Evolutionary conservation across 257 asterid species (phyloP).

Genomic region (Rubia yunnanensis): DNA sequence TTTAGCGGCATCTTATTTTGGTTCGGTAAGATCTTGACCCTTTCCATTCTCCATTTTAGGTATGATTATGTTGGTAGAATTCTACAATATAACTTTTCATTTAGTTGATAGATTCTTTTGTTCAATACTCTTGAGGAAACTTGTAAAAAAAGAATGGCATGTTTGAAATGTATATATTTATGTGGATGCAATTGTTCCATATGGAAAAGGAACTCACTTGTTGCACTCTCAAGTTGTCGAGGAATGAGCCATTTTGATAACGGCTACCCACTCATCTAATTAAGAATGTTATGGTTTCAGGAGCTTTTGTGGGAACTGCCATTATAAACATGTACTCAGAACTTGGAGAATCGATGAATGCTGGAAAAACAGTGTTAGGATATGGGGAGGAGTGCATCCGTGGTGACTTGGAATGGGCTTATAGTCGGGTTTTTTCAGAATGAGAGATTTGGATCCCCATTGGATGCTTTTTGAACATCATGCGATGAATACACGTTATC

Average conservation of each 20-base stretch:
- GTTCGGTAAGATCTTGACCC: conserved; percentile 59
- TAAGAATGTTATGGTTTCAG: conserved; percentile 20
- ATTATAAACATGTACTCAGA: conserved; percentile 19
- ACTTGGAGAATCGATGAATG: conserved; percentile 15
- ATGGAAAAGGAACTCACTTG: background rate
- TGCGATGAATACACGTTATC: conserved; percentile 21
- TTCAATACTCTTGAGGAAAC: background rate
- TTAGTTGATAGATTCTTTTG: background rate
- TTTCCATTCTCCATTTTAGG: background rate
- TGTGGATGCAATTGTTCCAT: no score
- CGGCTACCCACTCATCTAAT: conserved; percentile 12
- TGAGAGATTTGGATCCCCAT: conserved; percentile 5
- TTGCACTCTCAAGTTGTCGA: conserved; percentile 20
- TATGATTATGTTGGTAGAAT: background rate
- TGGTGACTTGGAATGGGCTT: conserved; percentile 21
- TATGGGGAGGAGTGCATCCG: conserved; percentile 14
- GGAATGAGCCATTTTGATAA: conserved; percentile 4
- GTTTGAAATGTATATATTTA: background rate
- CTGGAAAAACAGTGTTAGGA: conserved; percentile 13
- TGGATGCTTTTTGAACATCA: conserved; percentile 8
- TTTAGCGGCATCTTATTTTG: conserved; percentile 82
- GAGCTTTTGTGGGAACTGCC: conserved; percentile 18
- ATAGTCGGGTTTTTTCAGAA: conserved; percentile 16
- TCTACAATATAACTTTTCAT: background rate
- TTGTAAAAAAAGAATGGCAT: background rate